These are phyloP conservation scores for Claviceps capensis DNA, from an alignment of 2,329 filamentous ascomycete species.

Conservation along the genomic window DNA sequence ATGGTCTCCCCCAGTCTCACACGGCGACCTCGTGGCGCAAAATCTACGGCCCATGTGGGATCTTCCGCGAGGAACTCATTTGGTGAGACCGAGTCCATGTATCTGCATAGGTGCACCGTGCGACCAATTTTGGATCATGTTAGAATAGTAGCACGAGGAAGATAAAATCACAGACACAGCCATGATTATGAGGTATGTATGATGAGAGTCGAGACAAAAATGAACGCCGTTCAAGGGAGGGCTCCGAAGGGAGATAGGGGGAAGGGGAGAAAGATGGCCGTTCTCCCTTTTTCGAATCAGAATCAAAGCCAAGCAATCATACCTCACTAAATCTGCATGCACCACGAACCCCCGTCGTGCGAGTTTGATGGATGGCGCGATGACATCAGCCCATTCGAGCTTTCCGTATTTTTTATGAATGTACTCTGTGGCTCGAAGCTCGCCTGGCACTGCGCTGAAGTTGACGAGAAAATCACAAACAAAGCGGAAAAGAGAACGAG, in stretches of 20 bases:
- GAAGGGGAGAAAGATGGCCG: too few relatives aligned
- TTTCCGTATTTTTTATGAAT: slow-evolving; percentile 54
- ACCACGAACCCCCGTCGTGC: slow-evolving; percentile 62
- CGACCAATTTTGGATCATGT: not conserved
- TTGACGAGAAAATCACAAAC: not conserved
- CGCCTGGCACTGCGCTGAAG: slow-evolving; percentile 49
- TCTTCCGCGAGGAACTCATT: slow-evolving; percentile 54
- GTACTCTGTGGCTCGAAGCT: slow-evolving; percentile 60
- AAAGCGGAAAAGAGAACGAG: not conserved
- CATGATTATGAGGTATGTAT: too few relatives aligned
- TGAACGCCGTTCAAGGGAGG: not conserved
- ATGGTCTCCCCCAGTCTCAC: slow-evolving; percentile 59
- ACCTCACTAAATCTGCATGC: slow-evolving; percentile 50
- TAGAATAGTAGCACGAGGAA: not conserved
- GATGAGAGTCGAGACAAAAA: not conserved
- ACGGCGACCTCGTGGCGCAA: slow-evolving; percentile 60
- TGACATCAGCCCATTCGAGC: slow-evolving; percentile 51
- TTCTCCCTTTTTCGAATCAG: not conserved
- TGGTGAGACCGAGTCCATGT: slow-evolving; percentile 41
- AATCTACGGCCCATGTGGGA: slow-evolving; percentile 68
- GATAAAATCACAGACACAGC: not conserved
- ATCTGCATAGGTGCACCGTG: slow-evolving; percentile 15
- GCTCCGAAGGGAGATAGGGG: not conserved
- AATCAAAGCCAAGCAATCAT: not conserved
- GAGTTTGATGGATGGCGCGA: slow-evolving; percentile 56